phyloP scores from a whole-genome alignment of 495 filamentous ascomycete genomes.

The Penicillium parvum region DNA sequence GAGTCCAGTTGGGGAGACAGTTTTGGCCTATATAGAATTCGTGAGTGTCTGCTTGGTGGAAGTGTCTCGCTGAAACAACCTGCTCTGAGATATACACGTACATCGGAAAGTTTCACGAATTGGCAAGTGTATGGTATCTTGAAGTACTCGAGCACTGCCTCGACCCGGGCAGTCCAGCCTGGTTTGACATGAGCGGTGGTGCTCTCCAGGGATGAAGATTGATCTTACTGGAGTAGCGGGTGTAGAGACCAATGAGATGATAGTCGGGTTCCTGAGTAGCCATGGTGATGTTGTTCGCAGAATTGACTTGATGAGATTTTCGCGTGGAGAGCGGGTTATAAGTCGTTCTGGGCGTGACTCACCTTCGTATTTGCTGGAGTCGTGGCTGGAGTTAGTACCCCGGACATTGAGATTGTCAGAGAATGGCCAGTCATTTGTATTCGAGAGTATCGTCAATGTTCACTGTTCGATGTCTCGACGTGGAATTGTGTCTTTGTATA shows the following conservation, averaged over 20 bases:
- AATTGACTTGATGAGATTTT: too few relatives aligned
- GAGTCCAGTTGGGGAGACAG: constrained; percentile 26
- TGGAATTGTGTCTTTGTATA: too few relatives aligned
- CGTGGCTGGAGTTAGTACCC: too few relatives aligned
- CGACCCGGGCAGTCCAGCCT: constrained; percentile 38
- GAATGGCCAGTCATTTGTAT: too few relatives aligned
- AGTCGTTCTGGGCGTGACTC: too few relatives aligned
- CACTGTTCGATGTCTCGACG: too few relatives aligned
- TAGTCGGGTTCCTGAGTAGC: constrained; percentile 18
- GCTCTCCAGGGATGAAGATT: not conserved
- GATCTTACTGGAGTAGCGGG: constrained; percentile 32
- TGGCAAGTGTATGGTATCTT: constrained; percentile 25
- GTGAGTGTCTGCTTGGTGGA: not conserved
- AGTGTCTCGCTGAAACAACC: not conserved
- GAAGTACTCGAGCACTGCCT: constrained; percentile 36
- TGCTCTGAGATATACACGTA: constrained; percentile 3
- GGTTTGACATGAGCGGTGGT: constrained; percentile 4
- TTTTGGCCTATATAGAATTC: constrained; percentile 19
- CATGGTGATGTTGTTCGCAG: constrained; percentile 10
- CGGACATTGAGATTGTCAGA: too few relatives aligned
- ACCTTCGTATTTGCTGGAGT: too few relatives aligned
- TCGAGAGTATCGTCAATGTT: too few relatives aligned
- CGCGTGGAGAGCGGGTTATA: too few relatives aligned
- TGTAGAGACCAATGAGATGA: constrained; percentile 30
- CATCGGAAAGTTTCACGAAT: constrained; percentile 22